Conservation (phyloP, 176 grass and related monocot genomes). For the Saccharum officinarum region DNA sequence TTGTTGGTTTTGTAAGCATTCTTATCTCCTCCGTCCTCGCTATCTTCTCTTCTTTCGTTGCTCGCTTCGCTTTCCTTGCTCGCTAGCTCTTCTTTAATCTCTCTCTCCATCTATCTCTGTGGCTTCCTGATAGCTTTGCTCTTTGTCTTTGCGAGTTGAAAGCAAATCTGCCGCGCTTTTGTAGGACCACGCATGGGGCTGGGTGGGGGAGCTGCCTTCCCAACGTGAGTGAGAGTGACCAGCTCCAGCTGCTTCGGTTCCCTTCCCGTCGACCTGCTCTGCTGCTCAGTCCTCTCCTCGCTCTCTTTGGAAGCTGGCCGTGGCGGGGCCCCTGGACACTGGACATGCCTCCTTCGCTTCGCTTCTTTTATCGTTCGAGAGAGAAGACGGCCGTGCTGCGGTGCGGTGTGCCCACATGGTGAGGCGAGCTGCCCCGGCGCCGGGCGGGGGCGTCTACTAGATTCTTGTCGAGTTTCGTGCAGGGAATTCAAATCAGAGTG, state of each 20-base stretch:
- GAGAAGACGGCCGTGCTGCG: background rate
- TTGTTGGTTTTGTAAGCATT: constrained; percentile 31
- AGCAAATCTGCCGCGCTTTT: constrained; percentile 84
- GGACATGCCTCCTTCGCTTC: background rate
- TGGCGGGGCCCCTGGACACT: constrained; percentile 5
- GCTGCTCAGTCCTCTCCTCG: background rate
- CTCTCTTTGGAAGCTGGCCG: constrained; percentile 42
- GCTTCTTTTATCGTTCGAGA: background rate
- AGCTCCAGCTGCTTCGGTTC: constrained; percentile 21
- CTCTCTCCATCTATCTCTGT: background rate
- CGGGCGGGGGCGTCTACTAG: background rate
- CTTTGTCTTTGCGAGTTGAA: constrained; percentile 62
- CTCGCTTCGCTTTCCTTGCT: background rate
- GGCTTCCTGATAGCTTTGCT: constrained; percentile 28
- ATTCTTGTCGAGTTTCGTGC: background rate
- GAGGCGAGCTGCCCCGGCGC: background rate
- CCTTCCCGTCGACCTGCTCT: background rate
- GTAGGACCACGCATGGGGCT: constrained; percentile 61
- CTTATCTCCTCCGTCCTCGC: background rate
- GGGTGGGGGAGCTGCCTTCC: constrained; percentile 26
- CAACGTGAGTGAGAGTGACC: constrained; percentile 42
- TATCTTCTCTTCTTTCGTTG: constrained; percentile 35
- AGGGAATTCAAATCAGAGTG: background rate
- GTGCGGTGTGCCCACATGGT: background rate
- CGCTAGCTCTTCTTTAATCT: background rate